Conservation (phyloP, 345 rosid species). For the Boechera stricta region DNA sequence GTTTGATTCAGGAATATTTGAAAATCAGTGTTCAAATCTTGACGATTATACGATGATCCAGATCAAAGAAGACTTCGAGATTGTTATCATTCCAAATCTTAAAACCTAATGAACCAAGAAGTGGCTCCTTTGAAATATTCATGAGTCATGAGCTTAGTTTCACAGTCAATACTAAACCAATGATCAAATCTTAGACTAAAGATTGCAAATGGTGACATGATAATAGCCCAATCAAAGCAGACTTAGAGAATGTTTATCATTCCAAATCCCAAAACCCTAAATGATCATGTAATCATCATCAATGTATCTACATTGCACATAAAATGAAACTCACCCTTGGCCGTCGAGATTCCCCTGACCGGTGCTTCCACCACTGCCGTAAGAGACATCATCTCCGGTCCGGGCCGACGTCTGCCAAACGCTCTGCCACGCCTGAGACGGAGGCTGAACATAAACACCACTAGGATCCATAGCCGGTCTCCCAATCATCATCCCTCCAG, state of each 20-base stretch:
- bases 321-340: slow-evolving; percentile 48
- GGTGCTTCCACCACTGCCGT: slow-evolving; percentile 65
- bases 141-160: slow-evolving; percentile 6
- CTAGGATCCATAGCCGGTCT: slow-evolving; percentile 81
- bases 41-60: not conserved
- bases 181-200: not conserved
- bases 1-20: not conserved
- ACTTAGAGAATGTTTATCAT: not conserved
- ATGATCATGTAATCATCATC: slow-evolving; percentile 16
- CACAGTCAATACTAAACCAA: not conserved
- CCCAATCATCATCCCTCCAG: slow-evolving; percentile 93
- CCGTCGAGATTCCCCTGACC: slow-evolving; percentile 77
- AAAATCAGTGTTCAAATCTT: slow-evolving; percentile 4
- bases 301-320: slow-evolving; percentile 28
- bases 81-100: slow-evolving; percentile 1
- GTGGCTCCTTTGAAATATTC: not conserved
- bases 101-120: not conserved
- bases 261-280: slow-evolving; percentile 30
- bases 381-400: slow-evolving; percentile 68
- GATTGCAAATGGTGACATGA: slow-evolving; percentile 10
- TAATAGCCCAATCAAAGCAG: not conserved
- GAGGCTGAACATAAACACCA: slow-evolving; percentile 78
- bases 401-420: slow-evolving; percentile 82
- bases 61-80: not conserved
- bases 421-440: slow-evolving; percentile 96